Base-by-base conservation (phyloP, 208 protist genomes). In the Herpetomonas tarakana region DNA sequence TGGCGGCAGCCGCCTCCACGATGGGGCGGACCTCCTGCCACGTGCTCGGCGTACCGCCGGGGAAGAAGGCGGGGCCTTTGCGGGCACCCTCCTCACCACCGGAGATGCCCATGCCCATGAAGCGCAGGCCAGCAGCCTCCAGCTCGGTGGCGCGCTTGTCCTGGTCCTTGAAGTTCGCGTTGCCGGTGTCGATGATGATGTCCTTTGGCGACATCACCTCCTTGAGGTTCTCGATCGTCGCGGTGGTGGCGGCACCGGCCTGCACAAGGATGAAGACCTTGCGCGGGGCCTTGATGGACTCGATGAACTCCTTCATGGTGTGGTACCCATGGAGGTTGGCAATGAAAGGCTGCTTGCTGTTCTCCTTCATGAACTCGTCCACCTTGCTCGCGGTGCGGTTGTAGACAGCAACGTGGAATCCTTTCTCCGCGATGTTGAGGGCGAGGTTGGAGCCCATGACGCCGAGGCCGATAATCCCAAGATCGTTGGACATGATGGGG, bases 391-490 rank as follows among this genome's bases (percentile, higher is more conserved):
- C 74, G 7, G 94, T 96, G 68, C 97, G 88, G 72, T 98, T 99
- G 73, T 88, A 97, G 16, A 98, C 87, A 11, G 93, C 83, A 12
- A 98, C 92, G 2, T 83, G 68, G 61, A 98, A 99, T 31, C 96
- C 97, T 58, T 98, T 88, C 62, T 97, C 88, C 21, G 94, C 96
- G 71, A 99, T 98, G 83, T 99, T 99, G 28, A 99, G 84, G 12
- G 97, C 97, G 26, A 99, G 73, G 80, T 99, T 99, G 68, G 98
- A 83, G 60, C 98, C 98, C 98, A 99, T 99, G 21, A 99, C 97
- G 58, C 91, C 98, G 9, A 99, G 85, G 46, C 98, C 98, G 44
- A 99, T 87, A 45, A 99, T 85, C 54, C 96, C 97, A 57, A 98
- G 88, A 65, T 97, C 92, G 80, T 92, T 91, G 27, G 83, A 92